phyloP scores from a whole-genome alignment of 176 grass and related monocot species.

The Carex myosuroides region DNA sequence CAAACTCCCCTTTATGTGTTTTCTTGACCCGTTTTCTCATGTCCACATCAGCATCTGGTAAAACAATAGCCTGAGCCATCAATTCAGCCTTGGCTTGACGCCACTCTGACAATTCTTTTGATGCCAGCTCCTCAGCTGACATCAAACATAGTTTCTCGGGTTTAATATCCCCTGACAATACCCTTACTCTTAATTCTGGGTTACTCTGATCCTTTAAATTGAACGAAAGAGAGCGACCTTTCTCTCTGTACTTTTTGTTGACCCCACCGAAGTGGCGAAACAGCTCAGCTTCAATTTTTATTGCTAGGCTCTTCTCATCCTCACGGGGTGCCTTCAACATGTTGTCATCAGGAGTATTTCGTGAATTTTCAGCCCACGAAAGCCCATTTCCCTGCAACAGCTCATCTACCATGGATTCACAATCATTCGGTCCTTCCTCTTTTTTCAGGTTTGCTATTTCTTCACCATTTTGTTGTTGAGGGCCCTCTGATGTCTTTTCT shows the following conservation, averaged over 20 bases:
- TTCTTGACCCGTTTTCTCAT: constrained; percentile 56
- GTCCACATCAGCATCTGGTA: constrained; percentile 51
- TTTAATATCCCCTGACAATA: constrained; percentile 64
- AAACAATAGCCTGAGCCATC: constrained; percentile 60
- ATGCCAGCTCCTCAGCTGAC: constrained; percentile 77
- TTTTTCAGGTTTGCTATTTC: constrained; percentile 8
- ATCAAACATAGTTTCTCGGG: constrained; percentile 58
- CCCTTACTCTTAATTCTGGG: constrained; percentile 46
- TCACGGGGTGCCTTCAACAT: constrained; percentile 21
- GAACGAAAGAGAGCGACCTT: constrained; percentile 67
- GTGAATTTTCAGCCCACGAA: constrained; percentile 70
- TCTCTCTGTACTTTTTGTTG: constrained; percentile 89
- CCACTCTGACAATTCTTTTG: constrained; percentile 74
- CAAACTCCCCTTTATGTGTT: constrained; percentile 85
- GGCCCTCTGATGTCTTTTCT: constrained; percentile 13
- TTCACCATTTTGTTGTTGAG: constrained; percentile 18
- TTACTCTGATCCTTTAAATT: constrained; percentile 79
- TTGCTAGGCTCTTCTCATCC: constrained; percentile 38
- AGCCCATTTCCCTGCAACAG: constrained; percentile 95
- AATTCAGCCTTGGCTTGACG: constrained; percentile 70
- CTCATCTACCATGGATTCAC: constrained; percentile 57
- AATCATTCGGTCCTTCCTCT: constrained; percentile 39
- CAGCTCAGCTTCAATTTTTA: constrained; percentile 63
- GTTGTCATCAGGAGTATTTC: constrained; percentile 23
- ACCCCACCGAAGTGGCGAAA: constrained; percentile 66